These are phyloP conservation scores for Pestalotiopsis fici DNA, from an alignment of 2,329 filamentous ascomycete genomes.

Conservation along the genomic window DNA sequence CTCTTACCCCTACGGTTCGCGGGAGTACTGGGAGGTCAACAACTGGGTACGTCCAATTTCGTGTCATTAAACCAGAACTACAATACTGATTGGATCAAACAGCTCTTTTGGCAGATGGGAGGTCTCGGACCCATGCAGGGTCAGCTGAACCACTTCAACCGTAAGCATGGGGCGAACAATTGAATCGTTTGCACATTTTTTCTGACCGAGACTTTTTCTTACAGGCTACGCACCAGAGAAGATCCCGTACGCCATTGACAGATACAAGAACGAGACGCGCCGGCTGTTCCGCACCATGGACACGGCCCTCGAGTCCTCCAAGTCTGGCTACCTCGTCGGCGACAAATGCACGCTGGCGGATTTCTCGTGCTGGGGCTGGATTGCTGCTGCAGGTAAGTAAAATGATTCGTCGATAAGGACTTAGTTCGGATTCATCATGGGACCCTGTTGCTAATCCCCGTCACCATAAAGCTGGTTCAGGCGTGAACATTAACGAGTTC, in stretches of 20 bases:
- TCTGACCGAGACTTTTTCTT: background rate
- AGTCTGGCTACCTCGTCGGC: constrained; percentile 9
- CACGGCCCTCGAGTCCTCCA: background rate
- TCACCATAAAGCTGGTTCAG: constrained; percentile 49
- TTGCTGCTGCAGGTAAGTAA: constrained; percentile 3
- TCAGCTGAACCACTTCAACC: constrained; percentile 80
- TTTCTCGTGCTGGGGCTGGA: constrained; percentile 6
- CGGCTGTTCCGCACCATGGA: constrained; percentile 10
- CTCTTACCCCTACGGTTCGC: constrained; percentile 70
- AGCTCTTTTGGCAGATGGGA: constrained; percentile 75
- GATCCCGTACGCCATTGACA: constrained; percentile 8
- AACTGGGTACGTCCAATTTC: constrained; percentile 62
- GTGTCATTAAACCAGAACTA: background rate
- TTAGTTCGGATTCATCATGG: no score
- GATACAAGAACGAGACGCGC: background rate
- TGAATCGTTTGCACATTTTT: background rate
- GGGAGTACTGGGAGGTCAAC: constrained; percentile 77
- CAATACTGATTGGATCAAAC: constrained; percentile 1
- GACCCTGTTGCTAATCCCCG: no score
- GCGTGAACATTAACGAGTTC: constrained; percentile 64
- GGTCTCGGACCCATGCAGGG: constrained; percentile 82
- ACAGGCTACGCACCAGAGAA: constrained; percentile 13
- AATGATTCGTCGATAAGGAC: no score
- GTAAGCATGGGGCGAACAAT: constrained; percentile 37
- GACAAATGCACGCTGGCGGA: constrained; percentile 6